Percentiles rank a stretch among this genome's conserved stretches.
These are phyloP conservation scores for Nymphaea thermarum DNA, from an alignment of 164 flowering plant genomes.

Conservation along the genomic window DNA sequence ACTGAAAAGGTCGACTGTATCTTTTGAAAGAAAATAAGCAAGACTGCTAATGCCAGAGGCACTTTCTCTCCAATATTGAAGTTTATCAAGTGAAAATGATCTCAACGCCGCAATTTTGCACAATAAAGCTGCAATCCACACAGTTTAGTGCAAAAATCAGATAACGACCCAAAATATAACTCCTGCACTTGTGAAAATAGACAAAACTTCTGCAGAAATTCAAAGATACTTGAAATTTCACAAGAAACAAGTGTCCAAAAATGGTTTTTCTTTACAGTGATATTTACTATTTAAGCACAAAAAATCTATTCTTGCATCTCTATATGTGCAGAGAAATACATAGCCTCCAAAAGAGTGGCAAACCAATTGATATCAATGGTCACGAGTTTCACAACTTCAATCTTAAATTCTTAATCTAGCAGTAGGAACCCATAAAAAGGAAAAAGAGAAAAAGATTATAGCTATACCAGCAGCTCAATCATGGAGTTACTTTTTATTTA, in stretches of 20 bases:
- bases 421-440: not conserved
- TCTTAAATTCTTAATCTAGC: not conserved
- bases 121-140: conserved; percentile 58
- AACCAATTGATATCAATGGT: too few species aligned
- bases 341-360: not conserved
- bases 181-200: conserved; percentile 6
- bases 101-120: conserved; percentile 84
- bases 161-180: not conserved
- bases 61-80: conserved; percentile 89
- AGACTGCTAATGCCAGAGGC: conserved; percentile 83
- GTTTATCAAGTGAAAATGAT: conserved; percentile 76
- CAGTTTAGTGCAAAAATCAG: not conserved
- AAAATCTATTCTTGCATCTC: not conserved
- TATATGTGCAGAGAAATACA: not conserved
- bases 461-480: not conserved
- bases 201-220: not conserved
- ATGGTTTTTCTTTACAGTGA: too few species aligned
- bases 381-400: too few species aligned
- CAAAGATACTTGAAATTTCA: not conserved
- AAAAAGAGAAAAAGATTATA: not conserved
- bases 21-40: conserved; percentile 82
- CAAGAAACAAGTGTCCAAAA: too few species aligned
- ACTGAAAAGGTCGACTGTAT: conserved; percentile 76
- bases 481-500: not conserved
- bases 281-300: too few species aligned